Base-by-base conservation (phyloP, 1,139 yeast genomes). In the Magnusiomyces suaveolens region DNA sequence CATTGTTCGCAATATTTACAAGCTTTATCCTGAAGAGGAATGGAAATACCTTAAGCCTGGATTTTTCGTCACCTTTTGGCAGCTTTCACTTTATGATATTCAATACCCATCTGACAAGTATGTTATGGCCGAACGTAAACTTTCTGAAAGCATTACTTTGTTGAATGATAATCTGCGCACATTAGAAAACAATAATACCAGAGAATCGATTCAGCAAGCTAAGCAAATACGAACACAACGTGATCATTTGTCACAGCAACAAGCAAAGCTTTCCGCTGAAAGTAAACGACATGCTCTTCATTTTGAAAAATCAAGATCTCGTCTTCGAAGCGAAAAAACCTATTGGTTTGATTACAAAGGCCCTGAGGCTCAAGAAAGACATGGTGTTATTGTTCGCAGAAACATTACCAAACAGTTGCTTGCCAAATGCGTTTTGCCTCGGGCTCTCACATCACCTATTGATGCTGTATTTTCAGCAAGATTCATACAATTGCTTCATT, bases 391-490 rank as follows among this genome's bases (percentile, higher is more conserved):
- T 12, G 60, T 61, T 3, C 57, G 68, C 18, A 61, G 63, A 21
- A 54, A 56, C 23, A 70, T 69, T 47, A 60, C 72, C 16, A 64
- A 66, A 41, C 66, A 70, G 3, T 75, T 88, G 55, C 65, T 87
- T 39, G 83, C 84, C 57, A 70, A 71, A 54, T 87, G 96, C 68
- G 64, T 88, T 3, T 69, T 89, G 21, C 97, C 96, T 18, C 75
- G 97, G 62, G 78, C 84, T 2, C 68, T 84, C 2, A 88, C 84
- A 61, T 87, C 97, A 0, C 83, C 96, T 0, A 79, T 83, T 59
- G 98, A 90, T 71, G 96, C 97, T 0, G 76, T 85, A 0, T 89
- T 72, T 65, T 71, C 83, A 47, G 81, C 88, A 0, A 73, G 77
- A 55, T 87, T 89, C 64, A 62, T 87, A 1, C 77, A 80, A 58